Base-by-base conservation (phyloP, 2,329 filamentous ascomycete species). In the Diplodia mutila region DNA sequence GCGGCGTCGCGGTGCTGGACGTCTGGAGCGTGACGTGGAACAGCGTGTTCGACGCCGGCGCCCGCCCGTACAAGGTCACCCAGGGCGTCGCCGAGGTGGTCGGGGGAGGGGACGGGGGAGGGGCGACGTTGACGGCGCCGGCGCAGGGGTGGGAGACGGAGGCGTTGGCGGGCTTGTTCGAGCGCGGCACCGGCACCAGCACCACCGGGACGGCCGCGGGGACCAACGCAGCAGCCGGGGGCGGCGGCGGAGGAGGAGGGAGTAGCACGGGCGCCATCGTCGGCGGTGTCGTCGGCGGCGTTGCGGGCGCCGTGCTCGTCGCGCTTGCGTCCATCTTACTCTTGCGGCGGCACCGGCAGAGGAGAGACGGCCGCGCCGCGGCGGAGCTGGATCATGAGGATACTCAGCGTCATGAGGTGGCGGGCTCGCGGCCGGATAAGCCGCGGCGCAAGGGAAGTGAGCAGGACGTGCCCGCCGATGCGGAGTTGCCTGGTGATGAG, bases 11-110 rank as follows among this genome's bases (percentile, higher is more conserved):
- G 1, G 48, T 72, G 4, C 46, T 71, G 32, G 70, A 73, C 48
- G 23, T 71, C 1, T 68, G 69, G 9, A 69, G 69, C 1, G 51
- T 71, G 54, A 66, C 34, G 14, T 72, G 71, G 72, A 69, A 72
- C 7, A 46, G 9, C 25, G 27, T 6, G 2, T 66, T 34, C 27
- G 42, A 57, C n/a, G 51, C 16, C 2, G 23, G 23, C 25, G 42
- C 49, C 1, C 25, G 27, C 16, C 21, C 64, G 1, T 57, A 66
- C 37, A 37, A 55, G 37, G 53, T 66, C 7, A 21, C 51, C 5
- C 42, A 66, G n/a, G 48, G 48, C 16, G 61, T 69, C 8, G 63
- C 66, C 0, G 49, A 54, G 16, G 53, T 59, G 12, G 57, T 69
- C 3, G 68, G 68, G 7, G 68, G 68, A 0, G 46, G 37, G 0